These are phyloP conservation scores for Leccinum variabile DNA, from an alignment of 1,284 basidiomycete genomes.

Conservation along the genomic window DNA sequence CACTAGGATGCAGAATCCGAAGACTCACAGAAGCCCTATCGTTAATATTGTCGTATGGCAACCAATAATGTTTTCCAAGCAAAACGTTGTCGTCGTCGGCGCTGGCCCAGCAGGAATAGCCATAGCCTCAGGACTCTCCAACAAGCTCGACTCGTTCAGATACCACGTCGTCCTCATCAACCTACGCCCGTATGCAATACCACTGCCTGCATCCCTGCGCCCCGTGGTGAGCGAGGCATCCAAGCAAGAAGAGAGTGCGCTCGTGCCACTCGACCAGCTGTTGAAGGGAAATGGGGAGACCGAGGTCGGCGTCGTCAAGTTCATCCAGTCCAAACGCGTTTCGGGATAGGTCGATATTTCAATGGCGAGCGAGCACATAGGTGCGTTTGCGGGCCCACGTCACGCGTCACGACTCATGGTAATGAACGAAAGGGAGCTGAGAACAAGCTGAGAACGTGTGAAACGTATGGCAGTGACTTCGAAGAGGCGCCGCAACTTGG, in stretches of 20 bases:
- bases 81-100: constrained; percentile 44
- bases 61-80: constrained; percentile 13
- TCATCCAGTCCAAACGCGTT: constrained; percentile 40
- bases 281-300: constrained; percentile 49
- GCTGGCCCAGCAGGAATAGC: constrained; percentile 40
- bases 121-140: constrained; percentile 38
- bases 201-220: constrained; percentile 41
- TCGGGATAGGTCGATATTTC: too few relatives aligned
- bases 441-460: too few relatives aligned
- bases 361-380: too few relatives aligned
- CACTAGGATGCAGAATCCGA: not conserved
- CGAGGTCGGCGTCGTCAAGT: constrained; percentile 43
- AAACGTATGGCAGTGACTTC: too few relatives aligned
- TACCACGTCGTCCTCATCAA: constrained; percentile 44
- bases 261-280: constrained; percentile 48
- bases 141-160: constrained; percentile 38
- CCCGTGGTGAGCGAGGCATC: constrained; percentile 39
- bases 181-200: constrained; percentile 38
- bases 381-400: too few relatives aligned
- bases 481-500: too few relatives aligned
- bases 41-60: not conserved
- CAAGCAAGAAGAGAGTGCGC: constrained; percentile 35
- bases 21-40: not conserved
- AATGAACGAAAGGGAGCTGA: too few relatives aligned
- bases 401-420: too few relatives aligned